Evolutionary conservation across 176 grass and related monocot species (phyloP), one percentile per base, ranked within the genome.

Genomic region (Juncus effusus): DNA sequence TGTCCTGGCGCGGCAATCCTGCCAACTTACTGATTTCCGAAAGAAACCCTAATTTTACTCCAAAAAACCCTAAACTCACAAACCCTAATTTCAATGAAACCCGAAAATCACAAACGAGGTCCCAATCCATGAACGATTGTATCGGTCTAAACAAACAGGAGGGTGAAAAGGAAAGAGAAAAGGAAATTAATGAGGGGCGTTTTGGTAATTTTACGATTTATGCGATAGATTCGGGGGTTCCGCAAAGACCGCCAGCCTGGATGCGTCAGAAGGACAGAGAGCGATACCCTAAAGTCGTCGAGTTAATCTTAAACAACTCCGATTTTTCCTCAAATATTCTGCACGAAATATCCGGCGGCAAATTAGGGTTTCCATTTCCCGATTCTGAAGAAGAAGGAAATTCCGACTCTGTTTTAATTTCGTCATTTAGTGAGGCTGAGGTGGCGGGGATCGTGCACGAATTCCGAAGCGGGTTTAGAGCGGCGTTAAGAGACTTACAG

Each of bases 1-100:
- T 97, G 45, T 85, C 88, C 28, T 97, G 94, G 94, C 94, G 88
- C 61, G 93, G 93, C 49, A 97, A 97, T 77, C 82, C 80, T 60
- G 82, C 85, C 62, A 97, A 97, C 52, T 64, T 97, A 7, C 86
- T 92, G 80, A 79, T 92, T 79, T 75, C 94, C 62, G 80, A 86
- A 76, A 79, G 12, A 60, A 83, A 42, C 74, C 7, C 57, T 38
- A 76, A 50, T 61, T 81, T 49, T 66, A 84, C 67, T 60, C 53
- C 38, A 76, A 61, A 47, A 44, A 13, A 28, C 54, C 67, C 16
- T 40, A 37, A 59, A 52, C 71, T 57, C 54, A 59, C 73, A 7
- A 82, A 58, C 16, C 92, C 64, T 81, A 56, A 76, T 36, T 6
- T 84, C 41, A 63, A 68, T 65, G 76, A 70, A 8, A 53, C 73